These are phyloP conservation scores for Thraustochytrium striatum DNA, from an alignment of 352 stramenopile genomes.

Conservation along the genomic window DNA sequence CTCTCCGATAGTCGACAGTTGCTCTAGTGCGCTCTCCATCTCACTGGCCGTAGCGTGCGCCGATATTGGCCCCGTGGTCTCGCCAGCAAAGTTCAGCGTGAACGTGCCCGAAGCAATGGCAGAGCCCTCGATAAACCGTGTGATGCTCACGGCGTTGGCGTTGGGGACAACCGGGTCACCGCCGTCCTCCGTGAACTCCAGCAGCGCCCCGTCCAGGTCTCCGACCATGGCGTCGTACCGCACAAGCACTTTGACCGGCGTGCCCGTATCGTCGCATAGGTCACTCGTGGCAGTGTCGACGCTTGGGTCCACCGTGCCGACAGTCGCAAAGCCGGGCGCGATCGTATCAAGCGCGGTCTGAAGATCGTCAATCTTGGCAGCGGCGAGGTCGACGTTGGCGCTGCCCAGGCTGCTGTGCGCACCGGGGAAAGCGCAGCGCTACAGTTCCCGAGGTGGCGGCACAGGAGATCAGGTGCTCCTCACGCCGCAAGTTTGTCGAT, in stretches of 20 bases:
- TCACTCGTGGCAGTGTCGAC: conserved; percentile 58
- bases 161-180: conserved; percentile 68
- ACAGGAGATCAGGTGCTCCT: conserved; percentile 10
- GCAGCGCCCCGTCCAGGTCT: conserved; percentile 22
- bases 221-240: conserved; percentile 26
- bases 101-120: conserved; percentile 69
- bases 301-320: neutral
- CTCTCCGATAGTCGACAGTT: conserved; percentile 68
- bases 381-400: neutral
- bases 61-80: conserved; percentile 61
- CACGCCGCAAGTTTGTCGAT: neutral
- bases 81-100: conserved; percentile 60
- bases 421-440: neutral
- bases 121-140: neutral
- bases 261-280: conserved; percentile 57
- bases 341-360: conserved; percentile 7
- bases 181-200: conserved; percentile 61
- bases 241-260: conserved; percentile 74
- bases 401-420: neutral
- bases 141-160: conserved; percentile 63
- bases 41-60: conserved; percentile 63
- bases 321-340: neutral
- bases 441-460: neutral
- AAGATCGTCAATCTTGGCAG: neutral
- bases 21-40: conserved; percentile 69